phyloP scores from a whole-genome alignment of 768 basidiomycete genomes.

The Mycena sanguinolenta region DNA sequence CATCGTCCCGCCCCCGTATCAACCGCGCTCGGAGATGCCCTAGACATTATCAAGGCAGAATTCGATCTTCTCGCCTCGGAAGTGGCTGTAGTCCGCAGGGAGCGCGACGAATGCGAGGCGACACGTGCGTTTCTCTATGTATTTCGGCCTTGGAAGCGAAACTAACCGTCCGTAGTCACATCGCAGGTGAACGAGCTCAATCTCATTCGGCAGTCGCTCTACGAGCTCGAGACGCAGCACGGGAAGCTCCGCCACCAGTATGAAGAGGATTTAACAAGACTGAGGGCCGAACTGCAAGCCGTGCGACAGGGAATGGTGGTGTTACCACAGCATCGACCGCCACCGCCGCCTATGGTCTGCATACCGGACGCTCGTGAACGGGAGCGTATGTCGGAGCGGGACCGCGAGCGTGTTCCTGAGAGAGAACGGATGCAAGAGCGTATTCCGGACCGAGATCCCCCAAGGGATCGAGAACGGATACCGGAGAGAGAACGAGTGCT shows the following conservation, averaged over 20 bases:
- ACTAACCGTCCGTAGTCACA: constrained; percentile 54
- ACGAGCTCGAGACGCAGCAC: constrained; percentile 80
- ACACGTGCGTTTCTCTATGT: constrained; percentile 62
- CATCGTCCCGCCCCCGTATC: constrained; percentile 27
- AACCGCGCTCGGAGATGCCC: constrained; percentile 63
- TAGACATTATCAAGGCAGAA: constrained; percentile 77
- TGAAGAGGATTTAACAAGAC: constrained; percentile 71
- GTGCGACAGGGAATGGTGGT: constrained; percentile 53
- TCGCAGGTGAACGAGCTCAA: constrained; percentile 80
- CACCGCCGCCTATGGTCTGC: constrained; percentile 46
- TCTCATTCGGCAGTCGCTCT: constrained; percentile 77
- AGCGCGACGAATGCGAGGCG: constrained; percentile 81
- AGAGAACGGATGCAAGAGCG: constrained; percentile 48
- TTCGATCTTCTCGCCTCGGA: constrained; percentile 76
- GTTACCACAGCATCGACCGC: constrained; percentile 40
- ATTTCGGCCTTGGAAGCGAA: constrained; percentile 10
- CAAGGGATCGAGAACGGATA: constrained; percentile 55
- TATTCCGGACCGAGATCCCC: constrained; percentile 52
- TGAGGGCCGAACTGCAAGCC: constrained; percentile 69
- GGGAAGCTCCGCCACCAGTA: constrained; percentile 76
- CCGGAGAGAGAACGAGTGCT: constrained; percentile 55
- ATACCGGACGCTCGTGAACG: constrained; percentile 37
- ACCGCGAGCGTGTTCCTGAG: constrained; percentile 6
- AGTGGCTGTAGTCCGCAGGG: constrained; percentile 64
- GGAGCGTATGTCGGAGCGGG: constrained; percentile 36